Conservation (phyloP, 768 basidiomycete genomes). For the Hysterangium stoloniferum region DNA sequence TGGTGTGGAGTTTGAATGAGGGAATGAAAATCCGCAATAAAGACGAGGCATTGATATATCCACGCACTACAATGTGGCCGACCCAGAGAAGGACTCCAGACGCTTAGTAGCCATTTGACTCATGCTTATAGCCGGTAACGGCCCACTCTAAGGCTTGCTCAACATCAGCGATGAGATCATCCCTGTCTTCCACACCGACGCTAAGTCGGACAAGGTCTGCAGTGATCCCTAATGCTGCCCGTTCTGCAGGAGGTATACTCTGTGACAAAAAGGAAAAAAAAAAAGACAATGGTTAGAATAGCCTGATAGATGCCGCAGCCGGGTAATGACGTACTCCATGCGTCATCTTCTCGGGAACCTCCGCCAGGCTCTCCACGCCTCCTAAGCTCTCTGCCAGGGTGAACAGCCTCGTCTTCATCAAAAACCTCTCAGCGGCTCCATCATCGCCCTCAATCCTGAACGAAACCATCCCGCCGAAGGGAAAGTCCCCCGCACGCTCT, state of each 20-base stretch:
- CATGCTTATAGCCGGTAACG: constrained; percentile 9
- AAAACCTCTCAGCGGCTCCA: constrained; percentile 56
- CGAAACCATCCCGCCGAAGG: constrained; percentile 86
- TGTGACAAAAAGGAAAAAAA: constrained; percentile 13
- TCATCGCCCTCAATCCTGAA: constrained; percentile 53
- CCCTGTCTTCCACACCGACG: constrained; percentile 83
- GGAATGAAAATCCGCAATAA: too few species aligned
- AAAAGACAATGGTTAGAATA: background rate
- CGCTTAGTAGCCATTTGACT: too few species aligned
- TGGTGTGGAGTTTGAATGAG: too few species aligned
- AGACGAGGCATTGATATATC: too few species aligned
- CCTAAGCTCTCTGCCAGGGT: constrained; percentile 84
- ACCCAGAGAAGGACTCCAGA: too few species aligned
- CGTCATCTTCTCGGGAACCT: constrained; percentile 85
- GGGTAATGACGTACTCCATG: constrained; percentile 45
- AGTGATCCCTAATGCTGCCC: constrained; percentile 66
- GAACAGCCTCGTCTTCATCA: constrained; percentile 59
- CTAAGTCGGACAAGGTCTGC: constrained; percentile 71
- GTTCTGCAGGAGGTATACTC: constrained; percentile 59
- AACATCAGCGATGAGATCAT: constrained; percentile 73
- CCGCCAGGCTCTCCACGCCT: constrained; percentile 87
- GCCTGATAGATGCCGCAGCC: background rate
- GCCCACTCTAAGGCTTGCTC: constrained; percentile 52
- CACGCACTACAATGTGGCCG: too few species aligned
- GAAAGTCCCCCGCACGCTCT: constrained; percentile 47